Conservation (phyloP, 2,329 filamentous ascomycete genomes). For the Calonectria pseudoturangicola region DNA sequence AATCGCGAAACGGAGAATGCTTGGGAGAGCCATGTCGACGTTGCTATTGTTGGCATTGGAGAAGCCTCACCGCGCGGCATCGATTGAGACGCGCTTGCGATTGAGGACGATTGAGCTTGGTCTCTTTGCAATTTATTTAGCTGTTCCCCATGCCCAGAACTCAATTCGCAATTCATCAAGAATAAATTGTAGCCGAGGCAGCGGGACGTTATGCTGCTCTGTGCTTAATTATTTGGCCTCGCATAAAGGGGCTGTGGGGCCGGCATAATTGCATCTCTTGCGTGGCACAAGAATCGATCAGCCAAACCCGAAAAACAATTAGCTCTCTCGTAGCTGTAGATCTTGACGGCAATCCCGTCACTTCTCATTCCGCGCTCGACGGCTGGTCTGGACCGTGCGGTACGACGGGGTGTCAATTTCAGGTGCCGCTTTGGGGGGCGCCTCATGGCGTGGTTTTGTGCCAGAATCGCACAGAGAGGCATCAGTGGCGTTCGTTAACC, state of each 20-base stretch:
- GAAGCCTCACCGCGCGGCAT: constrained; percentile 12
- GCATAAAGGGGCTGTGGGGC: constrained; percentile 29
- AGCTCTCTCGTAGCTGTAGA: constrained; percentile 18
- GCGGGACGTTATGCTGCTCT: constrained; percentile 10
- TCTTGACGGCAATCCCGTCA: constrained; percentile 12
- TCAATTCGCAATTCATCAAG: not conserved
- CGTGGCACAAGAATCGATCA: constrained; percentile 10
- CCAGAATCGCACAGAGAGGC: not conserved
- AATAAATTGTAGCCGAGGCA: not conserved
- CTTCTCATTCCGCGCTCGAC: not conserved
- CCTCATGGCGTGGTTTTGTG: constrained; percentile 31
- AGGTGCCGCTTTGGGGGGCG: constrained; percentile 18
- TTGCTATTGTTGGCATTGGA: not conserved
- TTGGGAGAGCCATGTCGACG: not conserved
- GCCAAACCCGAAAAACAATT: constrained; percentile 20
- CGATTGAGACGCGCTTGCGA: not conserved
- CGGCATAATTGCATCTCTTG: constrained; percentile 25
- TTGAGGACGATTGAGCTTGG: not conserved
- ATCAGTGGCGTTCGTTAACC: constrained; percentile 23
- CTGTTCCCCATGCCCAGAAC: not conserved
- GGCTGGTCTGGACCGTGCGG: constrained; percentile 24
- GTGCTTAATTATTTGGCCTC: not conserved
- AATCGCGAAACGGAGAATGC: not conserved
- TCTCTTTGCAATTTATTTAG: not conserved
- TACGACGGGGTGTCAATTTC: constrained; percentile 10